A percentile compares a stretch with the other conserved stretches of the same genome.
Conservation (phyloP, 257 asterid species). For the Mitragyna speciosa region DNA sequence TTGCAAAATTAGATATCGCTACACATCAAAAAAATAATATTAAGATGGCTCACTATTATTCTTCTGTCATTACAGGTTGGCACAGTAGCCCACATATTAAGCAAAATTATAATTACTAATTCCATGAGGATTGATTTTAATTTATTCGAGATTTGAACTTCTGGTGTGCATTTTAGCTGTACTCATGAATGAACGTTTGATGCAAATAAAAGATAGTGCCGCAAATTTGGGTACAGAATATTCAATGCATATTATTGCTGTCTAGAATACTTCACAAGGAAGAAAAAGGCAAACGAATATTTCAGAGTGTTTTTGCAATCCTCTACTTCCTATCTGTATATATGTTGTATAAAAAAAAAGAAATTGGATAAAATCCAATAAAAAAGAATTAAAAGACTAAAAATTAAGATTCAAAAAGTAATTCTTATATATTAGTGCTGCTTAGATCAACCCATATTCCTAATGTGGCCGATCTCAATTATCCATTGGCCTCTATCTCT, state of each 20-base stretch:
- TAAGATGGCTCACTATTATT: no score
- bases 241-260: not conserved
- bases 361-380: no score
- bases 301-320: not conserved
- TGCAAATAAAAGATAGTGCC: not conserved
- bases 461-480: no score
- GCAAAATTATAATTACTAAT: not conserved
- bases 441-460: no score
- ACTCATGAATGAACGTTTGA: not conserved
- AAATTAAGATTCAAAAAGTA: no score
- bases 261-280: not conserved
- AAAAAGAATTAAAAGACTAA: no score
- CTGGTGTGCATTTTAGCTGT: not conserved
- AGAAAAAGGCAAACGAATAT: not conserved
- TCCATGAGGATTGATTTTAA: not conserved
- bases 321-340: not conserved
- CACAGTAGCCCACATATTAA: not conserved
- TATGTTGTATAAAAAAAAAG: no score
- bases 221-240: not conserved
- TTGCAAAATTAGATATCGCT: no score
- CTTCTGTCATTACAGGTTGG: slow-evolving; percentile 8
- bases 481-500: no score
- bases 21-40: no score
- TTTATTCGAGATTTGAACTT: not conserved
- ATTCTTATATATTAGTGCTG: no score